These are phyloP conservation scores for Marasmius fiardii DNA, from an alignment of 1,284 basidiomycete species.

Conservation along the genomic window DNA sequence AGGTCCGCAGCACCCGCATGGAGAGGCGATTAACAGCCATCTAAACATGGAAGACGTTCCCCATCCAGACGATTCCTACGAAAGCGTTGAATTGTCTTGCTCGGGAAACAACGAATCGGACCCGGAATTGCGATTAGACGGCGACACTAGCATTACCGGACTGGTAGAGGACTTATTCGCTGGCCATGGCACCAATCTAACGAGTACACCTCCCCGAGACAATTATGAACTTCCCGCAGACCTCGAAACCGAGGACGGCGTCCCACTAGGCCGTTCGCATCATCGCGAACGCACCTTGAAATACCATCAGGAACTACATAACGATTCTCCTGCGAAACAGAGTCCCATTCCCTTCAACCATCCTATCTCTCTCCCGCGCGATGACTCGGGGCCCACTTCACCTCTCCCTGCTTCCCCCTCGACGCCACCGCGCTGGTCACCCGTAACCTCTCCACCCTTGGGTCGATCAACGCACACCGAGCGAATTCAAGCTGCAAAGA, in stretches of 20 bases:
- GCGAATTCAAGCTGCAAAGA: constrained; percentile 34
- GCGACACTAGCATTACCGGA: constrained; percentile 58
- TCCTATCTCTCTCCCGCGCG: constrained; percentile 25
- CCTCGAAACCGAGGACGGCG: constrained; percentile 58
- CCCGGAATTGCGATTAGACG: constrained; percentile 27
- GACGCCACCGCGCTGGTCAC: constrained; percentile 9
- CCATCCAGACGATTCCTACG: constrained; percentile 30
- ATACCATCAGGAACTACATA: constrained; percentile 28
- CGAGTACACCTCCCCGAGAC: constrained; percentile 16
- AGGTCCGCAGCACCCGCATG: background rate
- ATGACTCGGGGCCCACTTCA: background rate
- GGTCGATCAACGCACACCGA: constrained; percentile 49
- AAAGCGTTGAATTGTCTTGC: constrained; percentile 32
- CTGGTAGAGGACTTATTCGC: constrained; percentile 60
- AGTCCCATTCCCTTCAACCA: constrained; percentile 23
- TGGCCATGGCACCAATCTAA: constrained; percentile 16
- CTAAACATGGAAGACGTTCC: constrained; percentile 17
- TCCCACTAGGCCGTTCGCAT: constrained; percentile 70
- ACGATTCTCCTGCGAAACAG: constrained; percentile 17
- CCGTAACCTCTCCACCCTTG: constrained; percentile 36
- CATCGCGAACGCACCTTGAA: constrained; percentile 51
- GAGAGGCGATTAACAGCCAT: background rate
- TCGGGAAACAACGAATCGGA: constrained; percentile 10
- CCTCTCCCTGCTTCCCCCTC: constrained; percentile 15
- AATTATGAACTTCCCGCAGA: constrained; percentile 40